Evolutionary conservation across 2,329 filamentous ascomycete species (phyloP), one percentile per base, ranked within the genome.

Genomic region (Penicillium sp.): DNA sequence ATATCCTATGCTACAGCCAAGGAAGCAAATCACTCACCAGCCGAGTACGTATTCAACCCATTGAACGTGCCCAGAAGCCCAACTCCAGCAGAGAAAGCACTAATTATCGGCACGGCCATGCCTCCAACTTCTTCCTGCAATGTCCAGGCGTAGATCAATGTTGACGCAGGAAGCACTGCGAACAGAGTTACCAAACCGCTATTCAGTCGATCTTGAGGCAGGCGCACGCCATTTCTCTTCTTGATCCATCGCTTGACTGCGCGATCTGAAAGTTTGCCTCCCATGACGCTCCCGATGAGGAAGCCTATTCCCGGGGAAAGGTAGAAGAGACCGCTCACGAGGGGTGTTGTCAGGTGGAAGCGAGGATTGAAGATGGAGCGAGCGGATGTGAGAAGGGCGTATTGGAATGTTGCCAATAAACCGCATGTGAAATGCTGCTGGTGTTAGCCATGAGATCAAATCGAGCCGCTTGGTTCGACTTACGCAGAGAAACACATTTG

Each of bases 41-140:
- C 72, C 10, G 68, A 64, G 65, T 95, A 93, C 0, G 89, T 90
- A 72, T 93, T 92, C 64, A 93, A 73, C 24, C 83, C 85, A 4
- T 89, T 89, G 69, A 92, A 92, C 62, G 87, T 88, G 65, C 90
- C 89, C 46, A 92, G 78, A 70, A 92, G 85, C 0, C 86, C 88
- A 0, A 91, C 80, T 1, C 89, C 89, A 58, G 91, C 88, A 14
- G 88, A 66, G 70, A 92, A 92, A 75, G 91, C 87, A 70, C 85
- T 84, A 7, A 92, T 82, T 14, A 92, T 87, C 0, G 89, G 89
- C 9, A 79, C 66, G 3, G 82, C 77, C 54, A 87, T 78, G 0
- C 84, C 85, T 0, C 85, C 84, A 0, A 80, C 75, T 13, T 72
- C 67, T 61, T 83, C 79, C 64, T 87, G 78, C n/a, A 87, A 75